Percentiles rank a stretch among this genome's conserved stretches.
Conservation (phyloP, 345 rosid genomes). For the Syzygium aromaticum region DNA sequence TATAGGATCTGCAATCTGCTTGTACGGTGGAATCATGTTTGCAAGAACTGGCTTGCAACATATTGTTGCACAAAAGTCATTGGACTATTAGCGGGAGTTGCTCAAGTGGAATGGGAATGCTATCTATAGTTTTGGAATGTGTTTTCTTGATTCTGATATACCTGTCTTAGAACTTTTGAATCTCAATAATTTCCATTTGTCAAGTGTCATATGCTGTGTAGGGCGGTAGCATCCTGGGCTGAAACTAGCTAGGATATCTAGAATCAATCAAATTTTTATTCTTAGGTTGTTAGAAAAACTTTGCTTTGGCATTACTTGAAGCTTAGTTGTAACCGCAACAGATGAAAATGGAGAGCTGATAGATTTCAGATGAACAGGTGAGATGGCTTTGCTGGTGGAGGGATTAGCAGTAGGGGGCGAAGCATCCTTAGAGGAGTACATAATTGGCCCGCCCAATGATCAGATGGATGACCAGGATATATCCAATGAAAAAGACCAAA, state of each 20-base stretch:
- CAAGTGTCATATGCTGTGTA: not conserved
- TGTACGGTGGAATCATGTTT: not conserved
- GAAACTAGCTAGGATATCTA: not conserved
- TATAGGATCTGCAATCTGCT: not conserved
- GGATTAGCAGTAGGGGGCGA: conserved; percentile 13
- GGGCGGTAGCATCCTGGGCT: not conserved
- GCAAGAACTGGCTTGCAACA: not conserved
- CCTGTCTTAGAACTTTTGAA: not conserved
- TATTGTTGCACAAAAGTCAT: not conserved
- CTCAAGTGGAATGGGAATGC: not conserved
- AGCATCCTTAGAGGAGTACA: conserved; percentile 15
- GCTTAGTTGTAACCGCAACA: not conserved
- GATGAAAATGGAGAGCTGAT: not conserved
- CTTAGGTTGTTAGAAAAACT: not conserved
- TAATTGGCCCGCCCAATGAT: conserved; percentile 7
- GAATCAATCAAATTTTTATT: not conserved
- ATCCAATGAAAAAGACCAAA: conserved; percentile 2
- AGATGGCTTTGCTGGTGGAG: conserved; percentile 17
- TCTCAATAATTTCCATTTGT: not conserved
- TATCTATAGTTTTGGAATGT: not conserved
- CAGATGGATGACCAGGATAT: conserved; percentile 2
- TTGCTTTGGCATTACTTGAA: not conserved
- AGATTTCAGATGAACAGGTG: conserved; percentile 3
- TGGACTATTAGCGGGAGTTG: not conserved
- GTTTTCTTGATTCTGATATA: not conserved